Percentiles rank a stretch among this genome's conserved stretches.
Evolutionary conservation across 202 grass and related monocot species (phyloP).

Genomic region (Hordeum pubiflorum): DNA sequence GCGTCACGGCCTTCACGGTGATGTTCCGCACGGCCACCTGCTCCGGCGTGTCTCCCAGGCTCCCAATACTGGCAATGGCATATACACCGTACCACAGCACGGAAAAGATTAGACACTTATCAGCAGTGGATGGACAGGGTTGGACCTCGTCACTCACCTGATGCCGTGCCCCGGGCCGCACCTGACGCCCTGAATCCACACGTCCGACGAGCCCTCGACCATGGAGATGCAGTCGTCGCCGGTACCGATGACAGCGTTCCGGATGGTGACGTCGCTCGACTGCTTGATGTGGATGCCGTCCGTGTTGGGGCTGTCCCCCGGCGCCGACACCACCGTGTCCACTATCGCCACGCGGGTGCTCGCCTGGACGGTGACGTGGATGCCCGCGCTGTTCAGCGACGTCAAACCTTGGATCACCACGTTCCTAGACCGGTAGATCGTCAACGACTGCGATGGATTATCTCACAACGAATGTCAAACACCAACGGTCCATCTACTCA

Average conservation of each 20-base stretch:
- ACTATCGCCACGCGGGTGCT: constrained; percentile 28
- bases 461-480: neutral
- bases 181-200: constrained; percentile 28
- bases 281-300: constrained; percentile 57
- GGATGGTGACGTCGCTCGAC: constrained; percentile 34
- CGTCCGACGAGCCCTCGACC: constrained; percentile 30
- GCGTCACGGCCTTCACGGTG: constrained; percentile 19
- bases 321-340: constrained; percentile 33
- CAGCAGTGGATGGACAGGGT: neutral
- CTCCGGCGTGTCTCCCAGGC: constrained; percentile 23
- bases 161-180: constrained; percentile 60
- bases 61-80: constrained; percentile 41
- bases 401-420: constrained; percentile 30
- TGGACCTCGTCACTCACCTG: constrained; percentile 7
- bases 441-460: constrained; percentile 14
- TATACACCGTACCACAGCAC: too few relatives aligned
- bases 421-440: constrained; percentile 20
- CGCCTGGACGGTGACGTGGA: constrained; percentile 38
- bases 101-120: neutral
- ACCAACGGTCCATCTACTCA: too few relatives aligned
- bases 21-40: constrained; percentile 35
- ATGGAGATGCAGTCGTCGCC: constrained; percentile 67
- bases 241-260: constrained; percentile 25
- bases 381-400: constrained; percentile 41
- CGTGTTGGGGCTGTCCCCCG: constrained; percentile 47